Evolutionary conservation across 106 monocot species (phyloP), one percentile per base, ranked within the genome.

Genomic region (Platanthera zijinensis): DNA sequence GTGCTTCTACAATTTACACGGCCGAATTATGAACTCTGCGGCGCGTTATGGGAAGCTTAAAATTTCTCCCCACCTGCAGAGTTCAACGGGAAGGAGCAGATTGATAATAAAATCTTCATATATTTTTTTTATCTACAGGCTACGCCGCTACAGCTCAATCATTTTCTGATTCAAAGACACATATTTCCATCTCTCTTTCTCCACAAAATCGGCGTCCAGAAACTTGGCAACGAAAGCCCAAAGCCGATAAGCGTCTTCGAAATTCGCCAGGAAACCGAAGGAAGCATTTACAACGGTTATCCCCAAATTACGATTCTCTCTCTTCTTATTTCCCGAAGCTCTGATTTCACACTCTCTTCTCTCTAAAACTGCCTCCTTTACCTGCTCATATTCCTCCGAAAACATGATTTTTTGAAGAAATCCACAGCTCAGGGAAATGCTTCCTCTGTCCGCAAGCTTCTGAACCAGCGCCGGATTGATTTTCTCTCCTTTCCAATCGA

Each of bases 131-230:
- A 14, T 53, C 25, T 32, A 19, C 66, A 66, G 28, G 54, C 80
- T 81, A 95, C 17, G 91, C 72, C 77, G 54, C 80, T 81, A 95
- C 17, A 95, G 74, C 77, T 95, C 91, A 8, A 95, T 75, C 85
- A 85, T 79, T 67, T 84, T 95, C 85, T 95, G 94, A 59, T 95
- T 95, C 21, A 95, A 79, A 28, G 94, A 80, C 71, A 82, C 76
- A 80, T 91, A 95, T 84, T 89, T 95, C 94, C 94, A 91, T 77
- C 85, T 89, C 79, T 95, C 94, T 77, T 89, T 95, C 82, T 95
- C 94, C 7, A 91, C 87, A 48, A 95, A 95, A 79, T 95, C 94
- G 1, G 94, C 94, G 77, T 95, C 94, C 73, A 91, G 50, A 76
- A 95, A 95, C 66, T 82, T 87, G 46, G 91, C 94, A 67, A 95